These are phyloP conservation scores for Phyllosticta paracitricarpa DNA, from an alignment of 2,329 filamentous ascomycete genomes.

Conservation along the genomic window DNA sequence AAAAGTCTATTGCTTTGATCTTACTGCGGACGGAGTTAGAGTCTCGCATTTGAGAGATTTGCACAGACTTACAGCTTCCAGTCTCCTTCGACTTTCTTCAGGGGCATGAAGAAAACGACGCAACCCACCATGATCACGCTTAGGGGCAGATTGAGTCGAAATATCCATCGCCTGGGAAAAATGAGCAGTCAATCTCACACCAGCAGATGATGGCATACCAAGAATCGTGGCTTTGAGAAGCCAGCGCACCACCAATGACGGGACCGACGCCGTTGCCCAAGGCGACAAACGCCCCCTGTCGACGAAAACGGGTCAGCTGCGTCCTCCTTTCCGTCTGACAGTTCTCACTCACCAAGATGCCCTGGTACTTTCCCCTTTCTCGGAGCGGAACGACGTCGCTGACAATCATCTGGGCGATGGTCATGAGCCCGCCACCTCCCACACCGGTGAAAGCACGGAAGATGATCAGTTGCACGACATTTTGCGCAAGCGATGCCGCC, in stretches of 20 bases:
- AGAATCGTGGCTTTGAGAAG: conserved; percentile 17
- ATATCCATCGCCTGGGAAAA: conserved; percentile 11
- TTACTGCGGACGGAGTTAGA: conserved; percentile 26
- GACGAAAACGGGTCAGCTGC: background rate
- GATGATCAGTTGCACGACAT: conserved; percentile 28
- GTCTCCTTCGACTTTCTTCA: conserved; percentile 44
- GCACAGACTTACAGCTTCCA: conserved; percentile 26
- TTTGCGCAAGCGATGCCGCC: conserved; percentile 34
- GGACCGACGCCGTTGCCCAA: conserved; percentile 46
- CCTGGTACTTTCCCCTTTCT: conserved; percentile 20
- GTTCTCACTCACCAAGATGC: conserved; percentile 13
- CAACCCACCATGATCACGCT: conserved; percentile 38
- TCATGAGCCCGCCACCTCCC: conserved; percentile 18
- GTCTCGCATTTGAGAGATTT: too few relatives aligned
- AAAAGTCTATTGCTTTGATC: conserved; percentile 42
- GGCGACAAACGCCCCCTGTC: conserved; percentile 41
- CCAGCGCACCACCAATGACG: conserved; percentile 43
- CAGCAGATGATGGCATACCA: conserved; percentile 6
- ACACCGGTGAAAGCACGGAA: conserved; percentile 17
- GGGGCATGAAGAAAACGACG: conserved; percentile 47
- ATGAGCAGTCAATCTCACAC: background rate
- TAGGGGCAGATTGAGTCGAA: conserved; percentile 42
- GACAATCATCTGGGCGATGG: conserved; percentile 21
- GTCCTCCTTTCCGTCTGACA: background rate
- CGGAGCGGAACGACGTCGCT: conserved; percentile 22